Evolutionary conservation across 2,329 filamentous ascomycete genomes (phyloP), one percentile per base, ranked within the genome.

Genomic region (Elsinoe arachidis): DNA sequence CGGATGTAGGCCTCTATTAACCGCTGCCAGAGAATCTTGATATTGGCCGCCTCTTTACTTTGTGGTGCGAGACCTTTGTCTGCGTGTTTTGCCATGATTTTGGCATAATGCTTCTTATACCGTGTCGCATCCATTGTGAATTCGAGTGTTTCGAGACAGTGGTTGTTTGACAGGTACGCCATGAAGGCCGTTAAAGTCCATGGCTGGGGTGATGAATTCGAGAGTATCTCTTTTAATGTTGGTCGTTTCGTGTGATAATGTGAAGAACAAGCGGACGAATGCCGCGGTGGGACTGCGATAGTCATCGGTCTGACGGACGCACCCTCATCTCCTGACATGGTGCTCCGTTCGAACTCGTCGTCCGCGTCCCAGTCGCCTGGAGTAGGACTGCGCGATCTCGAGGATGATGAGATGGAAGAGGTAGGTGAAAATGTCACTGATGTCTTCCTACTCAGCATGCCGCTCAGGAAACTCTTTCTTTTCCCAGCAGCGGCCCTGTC

Each of bases 91-190:
- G 82, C 81, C 58, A 82, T 74, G 66, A 82, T 76, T 58, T 81
- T 77, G 55, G 78, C 74, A 69, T 84, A 86, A 65, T 83, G 79
- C 65, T 85, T 82, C 55, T 83, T 81, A 69, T 97, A 99, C 60
- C 90, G 82, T 58, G 90, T 87, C 19, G 92, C 88, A 70, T 96
- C 93, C 79, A 96, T 86, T 39, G 91, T 96, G 71, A 99, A 99
- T 69, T 97, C 93, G 38, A 99, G 78, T 1, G 91, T 96, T 72
- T 99, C 93, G 62, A 97, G 77, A 69, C 93, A 99, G 73, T 97
- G 92, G 67, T 97, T 97, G 68, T 95, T 91, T 1, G 92, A 96
- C 3, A 97, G 80, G 67, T 95, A 97, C 57, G 91, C 91, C 83
- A 93, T 97, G 72, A 97, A 97, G 33, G 92, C 92, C 60, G 84